phyloP scores from a whole-genome alignment of 768 basidiomycete species.

The Hericium rajendrae region DNA sequence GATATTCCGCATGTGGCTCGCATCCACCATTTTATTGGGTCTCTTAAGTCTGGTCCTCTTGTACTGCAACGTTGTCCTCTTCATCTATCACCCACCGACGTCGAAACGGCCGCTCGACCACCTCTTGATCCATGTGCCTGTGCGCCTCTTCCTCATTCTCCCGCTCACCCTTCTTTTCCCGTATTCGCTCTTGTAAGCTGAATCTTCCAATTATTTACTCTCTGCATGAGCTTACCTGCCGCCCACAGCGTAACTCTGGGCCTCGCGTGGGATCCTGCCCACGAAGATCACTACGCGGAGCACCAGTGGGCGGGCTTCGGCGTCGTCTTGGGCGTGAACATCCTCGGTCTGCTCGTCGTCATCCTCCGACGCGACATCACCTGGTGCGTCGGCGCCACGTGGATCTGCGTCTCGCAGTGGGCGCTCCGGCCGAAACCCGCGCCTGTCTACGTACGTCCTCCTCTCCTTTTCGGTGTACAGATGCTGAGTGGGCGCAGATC shows the following conservation, averaged over 20 bases:
- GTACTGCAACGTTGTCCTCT: conserved; percentile 71
- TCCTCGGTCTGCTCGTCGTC: conserved; percentile 38
- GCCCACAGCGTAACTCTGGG: conserved; percentile 56
- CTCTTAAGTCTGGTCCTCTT: conserved; percentile 60
- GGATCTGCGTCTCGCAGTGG: conserved; percentile 66
- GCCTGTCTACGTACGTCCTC: conserved; percentile 48
- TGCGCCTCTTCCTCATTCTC: conserved; percentile 55
- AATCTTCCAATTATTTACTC: not conserved
- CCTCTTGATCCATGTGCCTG: conserved; percentile 79
- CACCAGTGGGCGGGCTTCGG: conserved; percentile 70
- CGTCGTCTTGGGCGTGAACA: conserved; percentile 55
- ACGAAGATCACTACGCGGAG: conserved; percentile 43
- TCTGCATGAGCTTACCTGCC: conserved; percentile 34
- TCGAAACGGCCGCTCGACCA: conserved; percentile 58
- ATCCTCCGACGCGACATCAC: conserved; percentile 55
- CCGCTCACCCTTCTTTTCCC: conserved; percentile 51
- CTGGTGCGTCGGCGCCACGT: conserved; percentile 66
- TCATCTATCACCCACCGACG: conserved; percentile 61
- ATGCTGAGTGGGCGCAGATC: conserved; percentile 29
- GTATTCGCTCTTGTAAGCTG: conserved; percentile 46
- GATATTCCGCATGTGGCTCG: conserved; percentile 65
- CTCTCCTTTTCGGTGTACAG: not conserved
- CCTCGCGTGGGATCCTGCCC: conserved; percentile 45
- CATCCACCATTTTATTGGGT: conserved; percentile 65
- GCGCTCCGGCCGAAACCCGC: conserved; percentile 48